Conservation (phyloP, 805 yeast genomes). For the Metschnikowia borealis region DNA sequence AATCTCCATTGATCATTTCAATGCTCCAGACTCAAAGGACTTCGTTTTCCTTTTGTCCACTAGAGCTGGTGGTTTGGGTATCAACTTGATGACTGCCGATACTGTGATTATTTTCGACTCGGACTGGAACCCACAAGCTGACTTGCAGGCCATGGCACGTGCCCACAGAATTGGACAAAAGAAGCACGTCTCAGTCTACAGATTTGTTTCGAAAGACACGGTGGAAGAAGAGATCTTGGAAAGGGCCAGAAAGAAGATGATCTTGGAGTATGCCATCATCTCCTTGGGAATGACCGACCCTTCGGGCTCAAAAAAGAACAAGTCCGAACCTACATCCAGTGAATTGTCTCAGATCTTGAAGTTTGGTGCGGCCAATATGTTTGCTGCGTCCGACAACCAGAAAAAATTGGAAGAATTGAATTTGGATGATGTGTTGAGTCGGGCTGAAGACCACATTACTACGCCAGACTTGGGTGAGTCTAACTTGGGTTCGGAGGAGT, state of each 20-base stretch:
- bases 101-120: constrained; percentile 97
- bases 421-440: constrained; percentile 90
- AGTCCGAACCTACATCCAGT: constrained; percentile 72
- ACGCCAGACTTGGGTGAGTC: constrained; percentile 96
- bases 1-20: constrained; percentile 93
- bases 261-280: constrained; percentile 94
- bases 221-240: constrained; percentile 97
- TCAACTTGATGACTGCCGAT: constrained; percentile 98
- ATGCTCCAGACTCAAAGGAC: constrained; percentile 88
- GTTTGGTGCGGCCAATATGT: constrained; percentile 98
- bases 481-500: constrained; percentile 98
- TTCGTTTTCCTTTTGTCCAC: constrained; percentile 88
- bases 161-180: constrained; percentile 99
- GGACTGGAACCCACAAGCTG: constrained; percentile 99
- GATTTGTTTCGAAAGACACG: constrained; percentile 97
- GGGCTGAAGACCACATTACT: constrained; percentile 95
- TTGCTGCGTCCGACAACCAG: constrained; percentile 91
- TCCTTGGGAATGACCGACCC: constrained; percentile 92
- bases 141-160: constrained; percentile 98
- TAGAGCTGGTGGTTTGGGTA: constrained; percentile 98
- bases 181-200: constrained; percentile 93
- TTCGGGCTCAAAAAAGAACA: constrained; percentile 44
- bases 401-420: constrained; percentile 92
- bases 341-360: constrained; percentile 91
- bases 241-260: constrained; percentile 96